Base-by-base conservation (phyloP, 1,284 basidiomycete species). In the Exobasidium cylindrosporum region DNA sequence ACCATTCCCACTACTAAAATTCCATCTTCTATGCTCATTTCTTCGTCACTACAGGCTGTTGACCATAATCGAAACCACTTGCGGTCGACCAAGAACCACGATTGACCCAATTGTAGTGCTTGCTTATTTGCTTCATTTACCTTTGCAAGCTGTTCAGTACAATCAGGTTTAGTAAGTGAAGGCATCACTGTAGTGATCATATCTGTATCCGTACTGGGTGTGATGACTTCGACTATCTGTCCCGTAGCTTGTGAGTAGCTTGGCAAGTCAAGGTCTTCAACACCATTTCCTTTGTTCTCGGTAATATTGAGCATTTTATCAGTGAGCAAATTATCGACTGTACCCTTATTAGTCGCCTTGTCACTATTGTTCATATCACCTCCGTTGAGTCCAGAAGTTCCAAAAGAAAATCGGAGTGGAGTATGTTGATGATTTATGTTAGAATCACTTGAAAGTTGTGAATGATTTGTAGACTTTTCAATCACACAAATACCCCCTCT, bases 31-130 rank as follows among this genome's bases (percentile, higher is more conserved):
- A 7, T 50, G 47, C 47, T 31, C 47, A 14, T 23, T 10, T 7
- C 47, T 31, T 23, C 47, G 21, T 50, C 21, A 24, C 24, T 31
- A 23, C 47, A 50, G 7, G 23, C 29, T 50, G 47, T 50, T 31
- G 47, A 50, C 47, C 47, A 50, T 24, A 7, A 21, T 21, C 21
- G 7, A 31, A 55, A 29, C 54, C 26, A 46, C n/a, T 29, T 23
- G 21, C 54, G 1, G 13, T 55, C 44, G 31, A 93, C 82, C 56
- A 94, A 81, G 80, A 87, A 91, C 90, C 91, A 94, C 1, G 83
- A 87, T 58, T 91, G 85, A 44, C 88, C 89, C 17, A 68, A 62
- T 31, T 55, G 58, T 83, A 92, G 86, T 24, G 83, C 81, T n/a
- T 49, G 32, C 45, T 76, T 75, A 32, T 74, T 73, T 30, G 23